These are phyloP conservation scores for Benincasa hispida DNA, from an alignment of 306 rosid species.

Conservation along the genomic window DNA sequence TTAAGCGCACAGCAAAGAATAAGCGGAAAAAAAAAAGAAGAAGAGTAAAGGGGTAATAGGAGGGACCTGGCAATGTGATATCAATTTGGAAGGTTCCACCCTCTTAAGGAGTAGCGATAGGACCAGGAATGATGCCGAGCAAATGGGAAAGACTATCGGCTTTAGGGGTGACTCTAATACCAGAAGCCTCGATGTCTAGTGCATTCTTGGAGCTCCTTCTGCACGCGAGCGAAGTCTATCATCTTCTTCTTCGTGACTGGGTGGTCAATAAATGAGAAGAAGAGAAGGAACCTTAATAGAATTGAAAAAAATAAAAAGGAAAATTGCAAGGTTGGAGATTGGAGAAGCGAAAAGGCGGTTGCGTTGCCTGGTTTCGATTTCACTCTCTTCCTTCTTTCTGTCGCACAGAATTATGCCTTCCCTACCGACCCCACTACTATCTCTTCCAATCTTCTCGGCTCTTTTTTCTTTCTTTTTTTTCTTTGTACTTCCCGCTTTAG, in stretches of 20 bases:
- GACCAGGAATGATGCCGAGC: conserved; percentile 85
- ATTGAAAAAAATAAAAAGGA: background rate
- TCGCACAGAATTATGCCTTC: background rate
- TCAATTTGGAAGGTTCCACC: conserved; percentile 89
- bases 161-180: conserved; percentile 65
- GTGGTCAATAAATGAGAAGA: background rate
- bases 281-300: background rate
- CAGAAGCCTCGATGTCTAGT: conserved; percentile 68
- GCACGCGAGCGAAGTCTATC: conserved; percentile 90
- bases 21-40: too few species aligned
- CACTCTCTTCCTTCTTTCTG: background rate
- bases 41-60: background rate
- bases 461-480: too few species aligned
- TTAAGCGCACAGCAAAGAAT: too few species aligned
- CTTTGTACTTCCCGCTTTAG: too few species aligned
- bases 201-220: conserved; percentile 95
- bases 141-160: conserved; percentile 46
- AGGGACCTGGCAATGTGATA: conserved; percentile 67
- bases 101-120: conserved; percentile 71
- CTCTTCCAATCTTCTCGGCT: background rate
- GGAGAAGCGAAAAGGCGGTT: background rate
- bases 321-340: background rate
- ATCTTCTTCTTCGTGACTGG: conserved; percentile 43
- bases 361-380: too few species aligned
- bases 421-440: background rate